Evolutionary conservation across 192 early-diverging fungal species (phyloP), one percentile per base, ranked within the genome.

Genomic region (Umbelopsis ramanniana): DNA sequence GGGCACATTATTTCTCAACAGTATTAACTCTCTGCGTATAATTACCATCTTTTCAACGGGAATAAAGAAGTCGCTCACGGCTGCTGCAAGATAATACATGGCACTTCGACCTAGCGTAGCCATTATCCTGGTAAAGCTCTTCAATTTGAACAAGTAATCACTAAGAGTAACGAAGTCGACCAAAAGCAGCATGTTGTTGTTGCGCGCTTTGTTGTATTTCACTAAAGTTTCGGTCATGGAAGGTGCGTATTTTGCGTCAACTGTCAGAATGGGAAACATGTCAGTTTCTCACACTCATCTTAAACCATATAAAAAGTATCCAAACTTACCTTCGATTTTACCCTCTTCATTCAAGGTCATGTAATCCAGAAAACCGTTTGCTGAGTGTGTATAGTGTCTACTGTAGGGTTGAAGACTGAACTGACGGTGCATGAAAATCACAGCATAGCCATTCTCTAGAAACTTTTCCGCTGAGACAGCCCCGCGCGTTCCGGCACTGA

Each of bases 51-150:
- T 94, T 52, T 88, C 82, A n/a, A 86, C 79, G 3, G 98, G 98
- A 80, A 99, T 95, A 74, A 97, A 99, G 74, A 99, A 99, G 72
- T 99, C 98, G 70, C 92, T 94, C 52, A 99, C 98, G 11, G 98
- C 98, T 4, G 98, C 98, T 0, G 98, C 98, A 37, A 99, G 82
- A 75, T 98, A 99, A 78, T 93, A 96, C 93, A 99, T 94, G 23
- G 91, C 92, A 12, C 83, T 81, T 5, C 89, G 76, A 9, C 90
- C 82, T 67, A 97, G 70, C 14, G 75, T 76, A 7, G 89, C 84
- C 75, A 98, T 81, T 46, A 90, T 81, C 38, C 84, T 77, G 1
- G 95, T 90, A 17, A 91, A 87, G 38, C 87, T 85, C 8, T 93
- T 89, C 22, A 99, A 86, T 37, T 94, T 78, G 75, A 97, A 98